Base-by-base conservation (phyloP, 2,329 filamentous ascomycete genomes). In the Lecanicillium sp. region DNA sequence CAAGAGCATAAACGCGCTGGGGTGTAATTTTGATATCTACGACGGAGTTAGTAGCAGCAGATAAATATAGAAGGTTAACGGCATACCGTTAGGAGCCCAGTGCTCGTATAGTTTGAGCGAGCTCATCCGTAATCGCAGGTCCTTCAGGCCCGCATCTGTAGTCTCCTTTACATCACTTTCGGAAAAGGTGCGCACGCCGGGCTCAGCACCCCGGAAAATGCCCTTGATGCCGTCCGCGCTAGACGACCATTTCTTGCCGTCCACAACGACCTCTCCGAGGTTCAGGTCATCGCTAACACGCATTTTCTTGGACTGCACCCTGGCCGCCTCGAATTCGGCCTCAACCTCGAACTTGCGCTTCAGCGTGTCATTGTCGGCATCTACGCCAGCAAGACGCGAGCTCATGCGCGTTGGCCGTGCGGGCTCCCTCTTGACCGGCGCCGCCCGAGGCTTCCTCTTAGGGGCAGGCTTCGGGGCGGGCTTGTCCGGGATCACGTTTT, bases 11-110 rank as follows among this genome's bases (percentile, higher is more conserved):
- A 12, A 95, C 78, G 45, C 91, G 73, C 56, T 95, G 89, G 0
- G 90, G 90, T 0, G 87, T 91, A 41, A 96, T 84, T 62, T 96
- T 97, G 58, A 96, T 93, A 45, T 87, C 87, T 89, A 55, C 2
- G 12, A 32, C 36, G n/a, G n/a, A 32, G 7, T 8, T 20, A 17
- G 35, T 11, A 20, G 14, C 3, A 2, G 8, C 1, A 23, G 51
- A 17, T 56, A 26, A 27, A 19, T 29, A 51, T 10, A 19, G 21
- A 11, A 17, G 2, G 3, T 11, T 2, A 7, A 30, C 12, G 2
- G 20, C 77, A 52, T 68, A 86, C 88, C 79, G 58, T 84, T 90
- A 0, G 90, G 90, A 17, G 82, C 78, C 76, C 87, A 95, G 12
- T 83, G 82, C 50, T 94, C 84, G 71, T 94, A 97, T 0, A 98